These are phyloP conservation scores for Pseudogymnoascus destructans DNA, from an alignment of 2,329 filamentous ascomycete genomes.

Conservation along the genomic window DNA sequence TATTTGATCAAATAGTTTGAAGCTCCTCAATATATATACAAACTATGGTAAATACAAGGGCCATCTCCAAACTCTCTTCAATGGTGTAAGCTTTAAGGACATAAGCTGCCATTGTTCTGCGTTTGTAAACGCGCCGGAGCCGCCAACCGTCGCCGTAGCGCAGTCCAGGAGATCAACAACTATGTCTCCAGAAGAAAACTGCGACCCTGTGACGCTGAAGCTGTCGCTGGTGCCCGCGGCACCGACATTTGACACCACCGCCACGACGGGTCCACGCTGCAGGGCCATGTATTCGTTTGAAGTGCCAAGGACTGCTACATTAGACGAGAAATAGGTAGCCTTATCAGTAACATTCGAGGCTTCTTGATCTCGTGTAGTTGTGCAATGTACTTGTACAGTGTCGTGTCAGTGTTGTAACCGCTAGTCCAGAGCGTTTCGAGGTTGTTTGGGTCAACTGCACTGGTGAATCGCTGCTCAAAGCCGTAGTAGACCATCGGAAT, in stretches of 20 bases:
- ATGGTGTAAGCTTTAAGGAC: background rate
- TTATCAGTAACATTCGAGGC: background rate
- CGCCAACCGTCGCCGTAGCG: conserved; percentile 7
- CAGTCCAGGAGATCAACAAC: conserved; percentile 15
- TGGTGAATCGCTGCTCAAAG: conserved; percentile 36
- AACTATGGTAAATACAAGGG: background rate
- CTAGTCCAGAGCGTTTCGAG: conserved; percentile 32
- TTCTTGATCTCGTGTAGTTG: background rate
- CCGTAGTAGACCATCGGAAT: conserved; percentile 40
- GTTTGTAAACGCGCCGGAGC: conserved; percentile 5
- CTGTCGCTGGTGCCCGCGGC: background rate
- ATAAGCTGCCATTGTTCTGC: background rate
- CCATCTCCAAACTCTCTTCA: background rate
- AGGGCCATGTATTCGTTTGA: background rate
- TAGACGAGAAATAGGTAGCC: background rate
- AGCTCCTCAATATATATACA: background rate
- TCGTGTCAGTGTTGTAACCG: conserved; percentile 28
- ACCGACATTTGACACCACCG: background rate
- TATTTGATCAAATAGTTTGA: background rate
- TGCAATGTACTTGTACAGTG: conserved; percentile 29
- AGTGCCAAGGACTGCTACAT: background rate
- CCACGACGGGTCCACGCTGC: background rate
- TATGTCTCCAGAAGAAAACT: background rate
- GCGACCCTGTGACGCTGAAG: background rate
- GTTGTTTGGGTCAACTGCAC: conserved; percentile 28